Conservation (phyloP, 106 monocot species). For the Phalaenopsis equestris region DNA sequence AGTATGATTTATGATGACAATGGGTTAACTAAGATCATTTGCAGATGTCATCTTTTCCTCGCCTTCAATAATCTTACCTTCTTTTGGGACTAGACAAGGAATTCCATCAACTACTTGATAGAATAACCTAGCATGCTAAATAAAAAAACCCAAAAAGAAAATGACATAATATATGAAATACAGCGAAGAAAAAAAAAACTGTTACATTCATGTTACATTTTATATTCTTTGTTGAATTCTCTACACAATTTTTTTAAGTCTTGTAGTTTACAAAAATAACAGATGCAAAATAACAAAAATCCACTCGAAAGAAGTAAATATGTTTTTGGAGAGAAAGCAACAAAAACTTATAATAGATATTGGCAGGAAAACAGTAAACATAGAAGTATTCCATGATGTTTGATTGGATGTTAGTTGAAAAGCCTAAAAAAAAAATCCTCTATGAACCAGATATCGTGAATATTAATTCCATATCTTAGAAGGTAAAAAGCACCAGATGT, state of each 20-base stretch:
- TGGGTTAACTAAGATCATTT: not conserved
- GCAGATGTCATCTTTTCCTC: conserved; percentile 5
- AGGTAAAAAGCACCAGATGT: not conserved
- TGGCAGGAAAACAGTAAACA: not conserved
- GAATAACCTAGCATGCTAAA: not conserved
- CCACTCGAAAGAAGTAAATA: not conserved
- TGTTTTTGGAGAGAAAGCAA: not conserved
- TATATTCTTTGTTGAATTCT: not conserved
- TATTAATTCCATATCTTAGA: not conserved
- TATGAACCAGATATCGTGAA: not conserved
- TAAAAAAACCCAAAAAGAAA: not conserved
- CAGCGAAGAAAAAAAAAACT: not conserved
- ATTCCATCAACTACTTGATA: conserved; percentile 62
- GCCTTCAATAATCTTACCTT: conserved; percentile 57
- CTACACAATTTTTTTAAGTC: not conserved
- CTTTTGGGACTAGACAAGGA: conserved; percentile 68
- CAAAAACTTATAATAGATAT: not conserved
- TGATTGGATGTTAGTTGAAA: not conserved
- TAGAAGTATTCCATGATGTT: not conserved
- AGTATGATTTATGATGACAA: not conserved
- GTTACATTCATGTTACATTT: not conserved
- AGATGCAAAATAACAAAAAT: not conserved
- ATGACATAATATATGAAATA: not conserved
- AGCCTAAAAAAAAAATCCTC: not conserved
- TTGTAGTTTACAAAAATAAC: not conserved